Base-by-base conservation (phyloP, 768 basidiomycete genomes). In the Filobasidium wieringae region DNA sequence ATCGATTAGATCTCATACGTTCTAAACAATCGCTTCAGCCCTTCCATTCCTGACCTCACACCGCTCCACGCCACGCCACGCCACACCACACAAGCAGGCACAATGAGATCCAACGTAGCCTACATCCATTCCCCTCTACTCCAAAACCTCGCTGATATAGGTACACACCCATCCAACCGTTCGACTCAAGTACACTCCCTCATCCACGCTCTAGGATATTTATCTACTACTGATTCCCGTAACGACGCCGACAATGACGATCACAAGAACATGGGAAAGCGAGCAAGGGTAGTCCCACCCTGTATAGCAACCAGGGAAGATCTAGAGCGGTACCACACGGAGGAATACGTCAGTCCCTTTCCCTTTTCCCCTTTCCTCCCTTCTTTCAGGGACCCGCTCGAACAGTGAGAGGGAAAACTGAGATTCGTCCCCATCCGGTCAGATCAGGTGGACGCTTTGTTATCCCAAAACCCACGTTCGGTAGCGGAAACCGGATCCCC, bases 261-360 rank as follows among this genome's bases (percentile, higher is more conserved):
- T n/a, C n/a, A n/a, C n/a, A 26, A 9, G 4, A 24, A 29, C 4
- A 24, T 27, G 22, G 27, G 5, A 37, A 17, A 3, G 37, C 36
- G 45, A 34, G 69, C 69, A 0, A 75, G 71, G 34, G 73, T 84
- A 2, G 66, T 86, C 4, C 78, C 78, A 4, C 83, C 86, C 0
- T 63, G 68, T 5, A 76, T 74, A 26, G 87, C 86, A 0, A 80
- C 77, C 0, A 69, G 70, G 57, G 78, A 77, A 33, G 82, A 86
- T 9, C 79, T 93, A 4, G 64, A 76, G 12, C 73, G 75, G 17
- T 91, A 87, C 65, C 89, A 91, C 66, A 82, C 80, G 19, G 73
- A 75, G n/a, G 80, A 81, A 32, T 91, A 84, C 69, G 77, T 90
- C 5, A 81, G 86, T 57, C 7, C n/a, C 41, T 15, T n/a, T 4